These are phyloP conservation scores for Plasmodium reichenowi DNA, from an alignment of 169 alveolate species.

Conservation along the genomic window DNA sequence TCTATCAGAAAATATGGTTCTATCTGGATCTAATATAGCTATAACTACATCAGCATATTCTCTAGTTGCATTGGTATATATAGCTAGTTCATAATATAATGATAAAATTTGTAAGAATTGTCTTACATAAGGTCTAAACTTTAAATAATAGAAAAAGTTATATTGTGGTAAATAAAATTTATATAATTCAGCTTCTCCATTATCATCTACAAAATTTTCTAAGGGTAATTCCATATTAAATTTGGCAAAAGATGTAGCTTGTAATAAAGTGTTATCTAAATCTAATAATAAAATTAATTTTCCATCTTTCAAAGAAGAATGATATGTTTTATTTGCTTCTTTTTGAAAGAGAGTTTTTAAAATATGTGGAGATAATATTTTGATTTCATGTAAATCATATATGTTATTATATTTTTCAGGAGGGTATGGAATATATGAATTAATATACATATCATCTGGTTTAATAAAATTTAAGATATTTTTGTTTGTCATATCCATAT, in stretches of 20 bases:
- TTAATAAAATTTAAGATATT: slow-evolving; percentile 1
- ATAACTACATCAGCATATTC: slow-evolving; percentile 94
- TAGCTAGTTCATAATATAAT: slow-evolving; percentile 91
- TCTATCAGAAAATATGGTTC: slow-evolving; percentile 91
- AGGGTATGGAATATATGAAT: slow-evolving; percentile 71
- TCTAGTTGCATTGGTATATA: slow-evolving; percentile 93
- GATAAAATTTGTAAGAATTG: slow-evolving; percentile 89
- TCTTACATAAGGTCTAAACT: slow-evolving; percentile 92
- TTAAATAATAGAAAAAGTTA: slow-evolving; percentile 89
- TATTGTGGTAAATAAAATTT: slow-evolving; percentile 91
- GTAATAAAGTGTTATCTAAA: slow-evolving; percentile 92
- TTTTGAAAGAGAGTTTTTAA: slow-evolving; percentile 46
- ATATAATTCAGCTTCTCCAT: slow-evolving; percentile 93
- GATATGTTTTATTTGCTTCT: slow-evolving; percentile 38
- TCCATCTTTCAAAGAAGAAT: slow-evolving; percentile 80
- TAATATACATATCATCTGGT: slow-evolving; percentile 49
- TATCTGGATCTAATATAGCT: slow-evolving; percentile 92
- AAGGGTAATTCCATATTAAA: slow-evolving; percentile 88
- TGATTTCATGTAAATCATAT: slow-evolving; percentile 76
- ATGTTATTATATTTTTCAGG: slow-evolving; percentile 73
- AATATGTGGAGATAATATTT: slow-evolving; percentile 72
- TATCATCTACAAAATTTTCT: slow-evolving; percentile 89
- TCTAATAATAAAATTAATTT: slow-evolving; percentile 89
- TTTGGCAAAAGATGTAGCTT: slow-evolving; percentile 90
- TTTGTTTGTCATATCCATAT: slow-evolving; percentile 1